These are phyloP conservation scores for Diospyros kaki DNA, from an alignment of 148 eudicot genomes.

Conservation along the genomic window DNA sequence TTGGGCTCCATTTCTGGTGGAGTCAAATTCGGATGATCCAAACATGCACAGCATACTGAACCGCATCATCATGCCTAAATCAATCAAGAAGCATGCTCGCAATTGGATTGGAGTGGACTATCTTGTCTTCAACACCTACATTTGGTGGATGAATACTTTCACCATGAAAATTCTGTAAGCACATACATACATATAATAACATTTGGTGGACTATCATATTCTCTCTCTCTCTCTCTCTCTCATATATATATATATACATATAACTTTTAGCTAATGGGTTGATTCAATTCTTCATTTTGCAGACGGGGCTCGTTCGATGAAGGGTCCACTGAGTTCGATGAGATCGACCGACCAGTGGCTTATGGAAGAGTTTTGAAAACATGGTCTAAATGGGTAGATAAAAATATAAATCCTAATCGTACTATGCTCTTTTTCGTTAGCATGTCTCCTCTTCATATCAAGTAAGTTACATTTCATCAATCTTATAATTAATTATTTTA, in stretches of 20 bases:
- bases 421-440: slow-evolving; percentile 74
- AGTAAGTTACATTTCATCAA: slow-evolving; percentile 33
- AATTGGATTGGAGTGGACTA: slow-evolving; percentile 85
- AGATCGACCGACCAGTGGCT: slow-evolving; percentile 56
- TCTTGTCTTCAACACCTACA: slow-evolving; percentile 84
- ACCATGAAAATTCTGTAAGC: slow-evolving; percentile 88
- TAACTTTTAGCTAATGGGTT: too few species aligned
- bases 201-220: too few species aligned
- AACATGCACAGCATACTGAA: slow-evolving; percentile 72
- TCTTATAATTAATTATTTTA: neutral
- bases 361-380: slow-evolving; percentile 67
- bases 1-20: slow-evolving; percentile 98
- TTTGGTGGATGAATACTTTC: slow-evolving; percentile 98
- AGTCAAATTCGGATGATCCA: slow-evolving; percentile 95
- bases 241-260: too few species aligned
- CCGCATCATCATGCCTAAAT: slow-evolving; percentile 83
- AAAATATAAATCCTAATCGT: slow-evolving; percentile 62
- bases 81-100: slow-evolving; percentile 64
- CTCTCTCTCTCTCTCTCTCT: too few species aligned
- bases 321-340: slow-evolving; percentile 75
- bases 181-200: neutral
- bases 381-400: slow-evolving; percentile 86
- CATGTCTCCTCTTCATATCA: slow-evolving; percentile 98
- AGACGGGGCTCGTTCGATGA: slow-evolving; percentile 87
- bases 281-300: neutral